phyloP scores from a whole-genome alignment of 192 early-diverging fungal species.

The Podila horticola region DNA sequence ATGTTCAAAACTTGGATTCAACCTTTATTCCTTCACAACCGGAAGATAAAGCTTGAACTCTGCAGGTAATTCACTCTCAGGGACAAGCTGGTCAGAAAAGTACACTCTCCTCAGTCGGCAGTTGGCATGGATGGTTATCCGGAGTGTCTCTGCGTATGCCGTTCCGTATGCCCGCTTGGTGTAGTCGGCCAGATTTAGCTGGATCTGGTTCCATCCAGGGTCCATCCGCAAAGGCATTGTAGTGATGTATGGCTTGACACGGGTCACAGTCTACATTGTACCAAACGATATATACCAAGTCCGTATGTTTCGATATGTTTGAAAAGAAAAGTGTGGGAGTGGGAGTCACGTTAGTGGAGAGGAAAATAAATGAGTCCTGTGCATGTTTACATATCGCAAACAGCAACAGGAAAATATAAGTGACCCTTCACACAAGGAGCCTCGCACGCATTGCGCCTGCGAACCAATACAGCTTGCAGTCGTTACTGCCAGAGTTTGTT shows the following conservation, averaged over 20 bases:
- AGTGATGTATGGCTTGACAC: constrained; percentile 87
- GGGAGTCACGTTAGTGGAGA: background rate
- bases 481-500: background rate
- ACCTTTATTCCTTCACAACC: constrained; percentile 53
- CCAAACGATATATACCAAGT: too few relatives aligned
- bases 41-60: constrained; percentile 94
- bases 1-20: too few relatives aligned
- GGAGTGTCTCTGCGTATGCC: constrained; percentile 84
- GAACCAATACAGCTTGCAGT: too few relatives aligned
- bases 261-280: constrained; percentile 70
- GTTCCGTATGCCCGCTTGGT: constrained; percentile 90
- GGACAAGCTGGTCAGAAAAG: constrained; percentile 90
- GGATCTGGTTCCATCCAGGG: constrained; percentile 96
- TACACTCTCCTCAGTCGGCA: constrained; percentile 88
- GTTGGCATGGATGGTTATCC: constrained; percentile 94
- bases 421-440: too few relatives aligned
- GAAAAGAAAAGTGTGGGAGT: constrained; percentile 1
- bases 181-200: constrained; percentile 89
- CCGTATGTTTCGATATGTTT: background rate
- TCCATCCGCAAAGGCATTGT: constrained; percentile 95
- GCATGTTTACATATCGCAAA: too few relatives aligned
- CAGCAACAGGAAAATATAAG: too few relatives aligned
- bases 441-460: too few relatives aligned
- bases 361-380: too few relatives aligned
- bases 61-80: constrained; percentile 91